Base-by-base conservation (phyloP, 352 stramenopile species). In the Pythium phragmiticola region DNA sequence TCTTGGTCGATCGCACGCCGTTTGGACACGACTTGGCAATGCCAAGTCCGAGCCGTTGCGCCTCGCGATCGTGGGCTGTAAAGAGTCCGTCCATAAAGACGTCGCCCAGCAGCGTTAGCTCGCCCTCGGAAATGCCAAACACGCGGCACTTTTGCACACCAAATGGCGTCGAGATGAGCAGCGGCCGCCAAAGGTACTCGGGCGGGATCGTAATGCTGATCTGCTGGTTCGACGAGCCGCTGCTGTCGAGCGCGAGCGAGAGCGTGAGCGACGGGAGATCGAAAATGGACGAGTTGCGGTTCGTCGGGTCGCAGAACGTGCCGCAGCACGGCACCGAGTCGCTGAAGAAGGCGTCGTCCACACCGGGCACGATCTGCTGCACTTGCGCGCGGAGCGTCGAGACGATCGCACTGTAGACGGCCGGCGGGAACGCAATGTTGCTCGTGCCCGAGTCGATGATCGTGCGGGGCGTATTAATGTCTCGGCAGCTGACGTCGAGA, bases 51-150 rank as follows among this genome's bases (percentile, higher is more conserved):
- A 94, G 59, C 5, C 76, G 78, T 19, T 79, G 47, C 13, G 71
- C 61, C 7, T 69, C 76, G n/a, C 86, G 82, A 54, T 94, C 80
- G 57, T 94, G 84, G n/a, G 89, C 79, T 7, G 80, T 92, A 63
- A 89, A 89, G 4, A 94, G 66, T 4, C 86, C 86, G 62, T 94
- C 86, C 83, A 92, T 92, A 57, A 94, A 94, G 12, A 94, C 86
- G 55, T 92, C 78, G 13, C 86, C 86, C 1, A 94, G 74, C 30
- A 94, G 52, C 42, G 82, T 92, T 39, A 85, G 84, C 28, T 82
- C 74, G 16, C 84, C 82, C 39, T 94, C 86, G 2, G 86, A 92
- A 50, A 94, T 89, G 42, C 86, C 86, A 62, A 93, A 92, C 7
- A 92, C 82, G 30, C 86, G 80, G 48, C 86, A 94, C 17, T 65